phyloP scores from a whole-genome alignment of 345 rosid species.

The Salix suchowensis region DNA sequence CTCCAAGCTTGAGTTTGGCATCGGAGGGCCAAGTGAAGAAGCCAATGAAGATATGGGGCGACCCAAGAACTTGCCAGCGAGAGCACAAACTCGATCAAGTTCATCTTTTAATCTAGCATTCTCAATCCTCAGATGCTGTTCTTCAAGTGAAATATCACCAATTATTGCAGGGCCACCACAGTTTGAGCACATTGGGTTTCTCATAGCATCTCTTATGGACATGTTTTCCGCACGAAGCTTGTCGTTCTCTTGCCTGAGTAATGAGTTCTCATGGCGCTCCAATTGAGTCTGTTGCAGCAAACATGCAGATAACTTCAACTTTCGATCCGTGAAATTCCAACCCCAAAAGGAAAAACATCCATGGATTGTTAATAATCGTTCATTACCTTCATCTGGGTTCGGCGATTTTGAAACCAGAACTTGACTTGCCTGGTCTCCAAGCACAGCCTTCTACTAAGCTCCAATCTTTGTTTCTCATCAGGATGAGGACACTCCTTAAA shows the following conservation, averaged over 20 bases:
- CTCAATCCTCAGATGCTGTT: constrained; percentile 83
- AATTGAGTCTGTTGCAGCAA: constrained; percentile 57
- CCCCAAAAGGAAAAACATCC: neutral
- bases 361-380: neutral
- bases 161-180: constrained; percentile 87
- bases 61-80: constrained; percentile 87
- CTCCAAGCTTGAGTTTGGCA: constrained; percentile 72
- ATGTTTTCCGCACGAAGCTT: constrained; percentile 83
- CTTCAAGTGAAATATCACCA: constrained; percentile 78
- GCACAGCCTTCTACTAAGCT: constrained; percentile 72
- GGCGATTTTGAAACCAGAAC: constrained; percentile 98
- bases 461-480: constrained; percentile 85
- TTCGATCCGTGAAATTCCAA: neutral
- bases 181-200: constrained; percentile 78
- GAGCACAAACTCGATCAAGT: constrained; percentile 73
- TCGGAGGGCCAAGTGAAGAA: constrained; percentile 32
- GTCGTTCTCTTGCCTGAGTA: constrained; percentile 82
- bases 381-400: constrained; percentile 93
- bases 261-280: constrained; percentile 83
- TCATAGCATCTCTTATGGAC: constrained; percentile 89
- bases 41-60: constrained; percentile 57
- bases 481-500: constrained; percentile 97
- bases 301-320: neutral
- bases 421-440: constrained; percentile 90
- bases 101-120: constrained; percentile 84